A percentile compares a stretch with the other conserved stretches of the same genome.
These are phyloP conservation scores for Dactylellina sp. DNA, from an alignment of 2,329 filamentous ascomycete species.

Conservation along the genomic window DNA sequence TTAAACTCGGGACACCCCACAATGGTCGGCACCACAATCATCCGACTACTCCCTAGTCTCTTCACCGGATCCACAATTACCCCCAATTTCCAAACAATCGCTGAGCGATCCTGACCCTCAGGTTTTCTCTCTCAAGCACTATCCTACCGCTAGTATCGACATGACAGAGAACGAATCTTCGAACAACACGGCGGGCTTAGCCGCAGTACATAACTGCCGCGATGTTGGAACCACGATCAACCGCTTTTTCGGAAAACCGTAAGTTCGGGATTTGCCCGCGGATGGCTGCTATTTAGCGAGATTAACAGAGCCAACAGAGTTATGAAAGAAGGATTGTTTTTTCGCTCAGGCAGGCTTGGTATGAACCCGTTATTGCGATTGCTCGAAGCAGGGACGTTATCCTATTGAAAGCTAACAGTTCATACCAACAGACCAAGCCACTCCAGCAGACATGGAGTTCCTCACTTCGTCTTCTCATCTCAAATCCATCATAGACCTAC, in stretches of 20 bases:
- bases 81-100: no score
- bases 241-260: slow-evolving; percentile 70
- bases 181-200: not conserved
- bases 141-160: not conserved
- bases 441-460: slow-evolving; percentile 71
- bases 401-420: not conserved
- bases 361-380: slow-evolving; percentile 44
- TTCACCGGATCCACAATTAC: no score
- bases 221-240: slow-evolving; percentile 80
- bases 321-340: slow-evolving; percentile 74
- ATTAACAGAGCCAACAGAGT: slow-evolving; percentile 61
- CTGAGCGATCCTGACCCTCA: no score
- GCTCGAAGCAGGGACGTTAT: no score
- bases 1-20: no score
- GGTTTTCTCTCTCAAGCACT: no score
- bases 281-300: not conserved
- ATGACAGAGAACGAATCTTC: not conserved
- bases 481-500: slow-evolving; percentile 80
- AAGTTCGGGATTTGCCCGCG: slow-evolving; percentile 59
- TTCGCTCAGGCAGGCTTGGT: slow-evolving; percentile 75
- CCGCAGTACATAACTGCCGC: slow-evolving; percentile 75
- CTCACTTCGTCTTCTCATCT: slow-evolving; percentile 74
- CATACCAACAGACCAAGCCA: slow-evolving; percentile 74
- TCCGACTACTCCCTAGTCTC: no score
- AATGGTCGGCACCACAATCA: no score